Evolutionary conservation across 2,329 filamentous ascomycete species (phyloP).

Genomic region (Fusarium albidum): DNA sequence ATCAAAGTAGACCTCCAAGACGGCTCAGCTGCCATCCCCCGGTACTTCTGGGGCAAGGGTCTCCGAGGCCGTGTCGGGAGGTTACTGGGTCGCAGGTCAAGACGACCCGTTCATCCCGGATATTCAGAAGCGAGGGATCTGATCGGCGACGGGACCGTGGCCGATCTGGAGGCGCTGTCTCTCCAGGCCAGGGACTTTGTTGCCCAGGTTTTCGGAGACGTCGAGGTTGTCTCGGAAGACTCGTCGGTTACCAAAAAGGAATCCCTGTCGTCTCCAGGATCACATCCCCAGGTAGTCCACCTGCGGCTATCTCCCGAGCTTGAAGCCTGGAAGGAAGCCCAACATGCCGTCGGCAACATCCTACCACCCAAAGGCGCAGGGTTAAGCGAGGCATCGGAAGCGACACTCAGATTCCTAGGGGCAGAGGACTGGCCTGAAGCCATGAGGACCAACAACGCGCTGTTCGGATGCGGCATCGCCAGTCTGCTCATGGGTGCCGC

Average conservation of each 20-base stretch:
- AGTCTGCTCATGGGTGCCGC: constrained; percentile 36
- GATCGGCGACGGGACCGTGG: constrained; percentile 26
- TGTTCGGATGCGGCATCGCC: constrained; percentile 36
- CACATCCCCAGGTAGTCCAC: constrained; percentile 20
- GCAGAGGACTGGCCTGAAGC: constrained; percentile 35
- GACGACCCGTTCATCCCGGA: constrained; percentile 18
- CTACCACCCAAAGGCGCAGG: constrained; percentile 33
- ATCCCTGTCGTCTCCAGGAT: constrained; percentile 16
- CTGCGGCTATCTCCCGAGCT: constrained; percentile 32
- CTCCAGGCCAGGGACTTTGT: constrained; percentile 28
- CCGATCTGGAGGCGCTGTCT: constrained; percentile 26
- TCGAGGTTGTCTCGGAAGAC: constrained; percentile 19
- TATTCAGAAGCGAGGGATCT: constrained; percentile 34
- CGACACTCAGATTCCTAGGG: constrained; percentile 21
- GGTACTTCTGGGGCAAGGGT: constrained; percentile 35
- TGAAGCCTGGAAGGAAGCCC: constrained; percentile 29
- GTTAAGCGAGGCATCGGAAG: constrained; percentile 23
- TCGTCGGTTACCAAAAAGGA: constrained; percentile 8
- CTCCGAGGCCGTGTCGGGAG: constrained; percentile 25
- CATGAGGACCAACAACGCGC: constrained; percentile 33
- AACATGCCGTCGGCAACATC: constrained; percentile 31
- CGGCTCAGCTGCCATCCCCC: constrained; percentile 14
- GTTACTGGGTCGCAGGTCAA: constrained; percentile 14
- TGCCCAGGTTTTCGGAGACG: constrained; percentile 29
- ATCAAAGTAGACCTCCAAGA: constrained; percentile 26